Base-by-base conservation (phyloP, 164 flowering plant species). In the Sextonia rubra region DNA sequence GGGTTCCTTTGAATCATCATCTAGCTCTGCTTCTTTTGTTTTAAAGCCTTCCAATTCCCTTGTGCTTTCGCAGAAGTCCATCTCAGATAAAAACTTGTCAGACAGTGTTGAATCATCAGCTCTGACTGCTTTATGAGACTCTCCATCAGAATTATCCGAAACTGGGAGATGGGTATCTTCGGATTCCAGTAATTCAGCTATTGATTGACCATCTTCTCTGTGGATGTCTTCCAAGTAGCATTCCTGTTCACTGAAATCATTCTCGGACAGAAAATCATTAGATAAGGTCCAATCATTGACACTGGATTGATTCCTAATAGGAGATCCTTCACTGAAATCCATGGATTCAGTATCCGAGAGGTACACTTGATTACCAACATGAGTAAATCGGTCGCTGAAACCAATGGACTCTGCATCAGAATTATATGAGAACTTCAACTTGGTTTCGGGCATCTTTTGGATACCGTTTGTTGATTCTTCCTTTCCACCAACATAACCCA, bases 201-300 rank as follows among this genome's bases (percentile, higher is more conserved):
- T 52, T 15, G 58, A 52, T 52, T 52, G 20, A 15, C 58, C 7
- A 52, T 24, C 64, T 20, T 61, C 64, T 66, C 52, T n/a, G 3
- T 66, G 25, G 20, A 18, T 22, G 26, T 12, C 61, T 56, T 67
- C 63, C 2, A 47, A 27, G 62, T 65, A 70, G n/a, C 9, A 20
- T 49, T 66, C 26, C 0, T 32, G 64, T 14, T 49, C 64, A 8
- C 70, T 12, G 71, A 77, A 73, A 77, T 82, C 81, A 11, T 78
- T 47, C 27, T 79, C 82, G 5, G 77, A 66, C 17, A 74, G 18
- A 69, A 78, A 79, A 52, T 78, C 66, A 47, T 70, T 48, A 48
- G 47, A 60, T 1, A 32, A 29, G 9, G 37, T 44, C 44, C 55
- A 60, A 37, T 37, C 11, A 37, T 37, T 7, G 44, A 37, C 44